These are phyloP conservation scores for Lanmaoa pseudosensibilis DNA, from an alignment of 768 basidiomycete species.

Conservation along the genomic window DNA sequence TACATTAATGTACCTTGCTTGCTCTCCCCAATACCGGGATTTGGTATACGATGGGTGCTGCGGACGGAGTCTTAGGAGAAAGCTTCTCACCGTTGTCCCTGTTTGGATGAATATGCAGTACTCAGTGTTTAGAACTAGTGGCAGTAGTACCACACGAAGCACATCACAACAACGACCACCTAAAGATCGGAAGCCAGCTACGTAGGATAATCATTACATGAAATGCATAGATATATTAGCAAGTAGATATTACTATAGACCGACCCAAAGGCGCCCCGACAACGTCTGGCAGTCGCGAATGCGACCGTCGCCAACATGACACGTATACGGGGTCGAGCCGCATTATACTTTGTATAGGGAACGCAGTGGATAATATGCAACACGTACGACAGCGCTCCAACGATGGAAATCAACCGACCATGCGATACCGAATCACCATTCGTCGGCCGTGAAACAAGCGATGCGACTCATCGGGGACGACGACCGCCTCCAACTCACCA, in stretches of 20 bases:
- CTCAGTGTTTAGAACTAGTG: too few species aligned
- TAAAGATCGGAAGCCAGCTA: not conserved
- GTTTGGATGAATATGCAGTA: too few species aligned
- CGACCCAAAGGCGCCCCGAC: not conserved
- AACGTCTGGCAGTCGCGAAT: not conserved
- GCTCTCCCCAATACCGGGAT: too few species aligned
- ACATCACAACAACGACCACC: not conserved
- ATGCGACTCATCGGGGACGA: slow-evolving; percentile 56
- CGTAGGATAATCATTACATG: not conserved
- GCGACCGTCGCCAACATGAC: too few species aligned
- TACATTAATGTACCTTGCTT: too few species aligned
- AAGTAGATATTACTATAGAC: not conserved
- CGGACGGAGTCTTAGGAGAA: too few species aligned
- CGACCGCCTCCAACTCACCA: slow-evolving; percentile 56
- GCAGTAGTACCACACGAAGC: too few species aligned
- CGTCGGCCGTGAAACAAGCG: slow-evolving; percentile 52
- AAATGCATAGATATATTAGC: not conserved
- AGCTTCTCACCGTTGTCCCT: too few species aligned
- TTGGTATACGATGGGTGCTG: too few species aligned
- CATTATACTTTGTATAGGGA: not conserved
- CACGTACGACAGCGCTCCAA: not conserved
- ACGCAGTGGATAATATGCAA: not conserved
- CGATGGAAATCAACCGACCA: slow-evolving; percentile 34
- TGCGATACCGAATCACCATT: slow-evolving; percentile 51
- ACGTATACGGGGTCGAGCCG: not conserved